Evolutionary conservation across 164 flowering plant species (phyloP), one percentile per base, ranked within the genome.

Genomic region (Berberis vulgaris): DNA sequence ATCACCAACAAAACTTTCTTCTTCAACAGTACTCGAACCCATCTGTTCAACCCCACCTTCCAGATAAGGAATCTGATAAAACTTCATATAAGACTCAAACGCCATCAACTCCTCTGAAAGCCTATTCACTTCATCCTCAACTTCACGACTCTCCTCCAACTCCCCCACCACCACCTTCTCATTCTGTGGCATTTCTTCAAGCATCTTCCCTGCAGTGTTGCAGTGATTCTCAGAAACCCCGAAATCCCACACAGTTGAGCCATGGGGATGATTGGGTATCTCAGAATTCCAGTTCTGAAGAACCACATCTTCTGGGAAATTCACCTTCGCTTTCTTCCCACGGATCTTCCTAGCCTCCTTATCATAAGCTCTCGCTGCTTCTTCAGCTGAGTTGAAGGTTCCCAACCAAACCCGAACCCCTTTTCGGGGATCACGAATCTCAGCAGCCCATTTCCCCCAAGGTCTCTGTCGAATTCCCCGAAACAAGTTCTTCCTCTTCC

Each of bases 341-440:
- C 96, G 79, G 63, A 92, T 92, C 61, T 76, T 85, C 41, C 89
- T 86, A 13, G 98, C 98, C 60, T 85, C 98, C 44, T 68, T 71
- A 74, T 92, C 98, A 71, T 92, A 93, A 39, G 98, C 98, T 41
- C 93, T 70, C 0, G 98, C 98, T 1, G 98, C 98, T 64, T 89
- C 96, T 71, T 87, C 96, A 5, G 98, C 88, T 1, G 98, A 88
- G 80, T 82, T 85, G 77, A 81, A 93, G 4, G 98, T 93, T 2
- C 98, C 98, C 7, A 93, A 77, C 98, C 98, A 89, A 9, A 93
- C 96, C 12, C 98, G 72, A 39, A 89, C 91, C 6, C 98, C 98
- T 73, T 93, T 93, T 11, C 96, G 72, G 2, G 96, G 98, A 60
- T 93, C 98, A 3, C 98, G 89, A 52, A 93, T 93, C 77, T 93